These are phyloP conservation scores for Malassezia pachydermatis DNA, from an alignment of 1,284 basidiomycete genomes.

Conservation along the genomic window DNA sequence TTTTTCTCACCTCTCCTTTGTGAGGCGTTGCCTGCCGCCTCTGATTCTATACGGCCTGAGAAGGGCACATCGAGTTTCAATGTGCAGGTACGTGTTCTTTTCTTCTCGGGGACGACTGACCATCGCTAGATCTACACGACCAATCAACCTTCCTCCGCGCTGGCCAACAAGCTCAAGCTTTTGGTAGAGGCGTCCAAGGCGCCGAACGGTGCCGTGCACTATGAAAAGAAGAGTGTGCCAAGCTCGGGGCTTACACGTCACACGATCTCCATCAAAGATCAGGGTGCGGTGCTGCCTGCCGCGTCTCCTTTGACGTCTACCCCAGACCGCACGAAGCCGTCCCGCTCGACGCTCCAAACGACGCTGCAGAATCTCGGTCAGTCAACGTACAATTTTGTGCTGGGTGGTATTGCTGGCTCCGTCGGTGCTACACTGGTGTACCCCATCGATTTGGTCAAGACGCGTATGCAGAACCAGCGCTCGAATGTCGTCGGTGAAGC, in stretches of 20 bases:
- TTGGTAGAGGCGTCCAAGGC: neutral
- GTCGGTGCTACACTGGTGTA: slow-evolving; percentile 86
- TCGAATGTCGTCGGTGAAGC: slow-evolving; percentile 41
- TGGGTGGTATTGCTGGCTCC: slow-evolving; percentile 81
- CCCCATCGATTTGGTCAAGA: slow-evolving; percentile 83
- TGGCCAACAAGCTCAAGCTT: slow-evolving; percentile 1
- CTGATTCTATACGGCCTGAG: neutral
- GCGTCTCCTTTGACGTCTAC: neutral
- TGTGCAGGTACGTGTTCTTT: slow-evolving; percentile 4
- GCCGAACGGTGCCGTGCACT: neutral
- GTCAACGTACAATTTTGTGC: slow-evolving; percentile 69
- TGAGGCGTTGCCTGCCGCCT: slow-evolving; percentile 7
- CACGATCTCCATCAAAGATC: slow-evolving; percentile 3
- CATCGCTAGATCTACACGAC: slow-evolving; percentile 9
- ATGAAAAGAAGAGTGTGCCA: neutral
- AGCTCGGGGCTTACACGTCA: slow-evolving; percentile 1
- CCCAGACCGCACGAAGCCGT: neutral
- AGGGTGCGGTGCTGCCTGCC: slow-evolving; percentile 2
- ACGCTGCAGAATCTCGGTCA: slow-evolving; percentile 29
- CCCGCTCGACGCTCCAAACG: slow-evolving; percentile 4
- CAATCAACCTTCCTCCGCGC: neutral
- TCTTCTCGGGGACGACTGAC: neutral
- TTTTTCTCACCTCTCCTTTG: slow-evolving; percentile 17
- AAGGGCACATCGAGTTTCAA: slow-evolving; percentile 5
- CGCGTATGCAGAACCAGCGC: slow-evolving; percentile 81